phyloP scores from a whole-genome alignment of 306 rosid genomes.

The Dryas alaskensis region DNA sequence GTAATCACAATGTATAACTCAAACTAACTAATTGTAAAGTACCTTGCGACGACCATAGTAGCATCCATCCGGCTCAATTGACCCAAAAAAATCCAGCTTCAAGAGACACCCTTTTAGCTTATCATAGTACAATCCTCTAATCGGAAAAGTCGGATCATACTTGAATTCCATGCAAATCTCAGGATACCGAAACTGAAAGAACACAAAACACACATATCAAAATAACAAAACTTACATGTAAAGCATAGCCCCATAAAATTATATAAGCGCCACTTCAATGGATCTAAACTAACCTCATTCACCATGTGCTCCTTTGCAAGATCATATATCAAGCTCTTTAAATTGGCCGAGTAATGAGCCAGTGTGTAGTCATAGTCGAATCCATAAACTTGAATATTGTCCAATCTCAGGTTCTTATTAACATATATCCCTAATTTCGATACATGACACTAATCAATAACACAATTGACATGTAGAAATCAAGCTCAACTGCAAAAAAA shows the following conservation, averaged over 20 bases:
- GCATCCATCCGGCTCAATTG: conserved; percentile 84
- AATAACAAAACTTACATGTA: conserved; percentile 7
- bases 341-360: conserved; percentile 79
- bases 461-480: background rate
- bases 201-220: conserved; percentile 23
- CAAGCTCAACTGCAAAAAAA: background rate
- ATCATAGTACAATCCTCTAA: conserved; percentile 88
- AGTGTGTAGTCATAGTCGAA: conserved; percentile 94
- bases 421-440: conserved; percentile 71
- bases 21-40: conserved; percentile 14
- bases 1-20: background rate
- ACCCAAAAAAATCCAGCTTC: conserved; percentile 91
- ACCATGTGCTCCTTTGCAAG: conserved; percentile 87
- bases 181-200: conserved; percentile 82
- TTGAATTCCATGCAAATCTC: conserved; percentile 66
- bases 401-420: conserved; percentile 80
- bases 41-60: conserved; percentile 93
- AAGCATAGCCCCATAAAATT: conserved; percentile 3
- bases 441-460: conserved; percentile 19
- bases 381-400: conserved; percentile 79
- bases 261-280: conserved; percentile 2
- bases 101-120: conserved; percentile 80
- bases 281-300: conserved; percentile 58
- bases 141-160: conserved; percentile 85
- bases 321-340: conserved; percentile 90